These are phyloP conservation scores for Sorghum bicolor DNA, from an alignment of 176 grass and related monocot species.

Conservation along the genomic window Sorghum_bicolor_NCBIv3 NC_012872.2:532501-533000, in stretches of 20 bases:
- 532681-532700: constrained; percentile 23
- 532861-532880: constrained; percentile 27
- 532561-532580: not conserved
- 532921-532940: constrained; percentile 24
- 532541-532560: not conserved
- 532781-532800: constrained; percentile 32
- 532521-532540: not conserved
- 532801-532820: constrained; percentile 24
- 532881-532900: constrained; percentile 40
- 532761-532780: constrained; percentile 30
- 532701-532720: constrained; percentile 35
- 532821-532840: constrained; percentile 21
- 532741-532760: constrained; percentile 11
- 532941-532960: constrained; percentile 30
- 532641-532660: not conserved
- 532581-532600: not conserved
- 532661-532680: constrained; percentile 32
- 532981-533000: constrained; percentile 35
- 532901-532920: constrained; percentile 7
- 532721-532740: constrained; percentile 29
- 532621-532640: too few species aligned
- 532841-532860: constrained; percentile 18
- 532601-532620: not conserved
- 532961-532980: constrained; percentile 28
- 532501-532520: not conserved